A percentile compares a stretch with the other conserved stretches of the same genome.
phyloP scores from a whole-genome alignment of 2,329 filamentous ascomycete species.

The Trichoderma semiorbis region DNA sequence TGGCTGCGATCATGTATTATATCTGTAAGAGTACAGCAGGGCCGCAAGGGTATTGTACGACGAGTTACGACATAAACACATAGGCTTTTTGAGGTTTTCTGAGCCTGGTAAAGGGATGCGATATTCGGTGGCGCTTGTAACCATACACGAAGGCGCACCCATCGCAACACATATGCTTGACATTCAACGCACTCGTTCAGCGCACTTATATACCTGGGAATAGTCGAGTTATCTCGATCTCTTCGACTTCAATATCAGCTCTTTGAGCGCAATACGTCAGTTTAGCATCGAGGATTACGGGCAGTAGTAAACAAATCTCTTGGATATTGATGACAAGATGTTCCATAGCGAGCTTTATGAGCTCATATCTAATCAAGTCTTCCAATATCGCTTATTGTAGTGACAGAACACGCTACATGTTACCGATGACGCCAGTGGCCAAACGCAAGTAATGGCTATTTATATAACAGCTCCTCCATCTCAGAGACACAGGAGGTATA shows the following conservation, averaged over 20 bases:
- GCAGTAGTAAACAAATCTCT: not conserved
- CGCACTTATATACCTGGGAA: not conserved
- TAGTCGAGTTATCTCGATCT: not conserved
- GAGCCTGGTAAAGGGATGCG: not conserved
- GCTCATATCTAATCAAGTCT: not conserved
- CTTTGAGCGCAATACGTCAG: too few species aligned
- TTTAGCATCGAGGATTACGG: not conserved
- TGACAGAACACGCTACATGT: not conserved
- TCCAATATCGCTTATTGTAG: not conserved
- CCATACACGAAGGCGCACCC: not conserved
- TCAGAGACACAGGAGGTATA: not conserved
- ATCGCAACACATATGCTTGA: not conserved
- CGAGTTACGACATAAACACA: not conserved
- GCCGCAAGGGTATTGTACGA: not conserved
- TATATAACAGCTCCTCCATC: not conserved
- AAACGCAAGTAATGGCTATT: not conserved
- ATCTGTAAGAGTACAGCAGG: not conserved
- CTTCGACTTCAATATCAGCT: not conserved
- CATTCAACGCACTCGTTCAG: not conserved
- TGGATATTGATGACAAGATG: not conserved
- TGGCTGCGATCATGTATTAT: not conserved
- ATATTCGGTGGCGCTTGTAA: not conserved
- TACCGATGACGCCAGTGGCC: not conserved
- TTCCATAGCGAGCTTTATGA: too few species aligned
- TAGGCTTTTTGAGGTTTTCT: not conserved